Conservation (phyloP, 495 filamentous ascomycete species). For the Thermochaetoides thermophila region DNA sequence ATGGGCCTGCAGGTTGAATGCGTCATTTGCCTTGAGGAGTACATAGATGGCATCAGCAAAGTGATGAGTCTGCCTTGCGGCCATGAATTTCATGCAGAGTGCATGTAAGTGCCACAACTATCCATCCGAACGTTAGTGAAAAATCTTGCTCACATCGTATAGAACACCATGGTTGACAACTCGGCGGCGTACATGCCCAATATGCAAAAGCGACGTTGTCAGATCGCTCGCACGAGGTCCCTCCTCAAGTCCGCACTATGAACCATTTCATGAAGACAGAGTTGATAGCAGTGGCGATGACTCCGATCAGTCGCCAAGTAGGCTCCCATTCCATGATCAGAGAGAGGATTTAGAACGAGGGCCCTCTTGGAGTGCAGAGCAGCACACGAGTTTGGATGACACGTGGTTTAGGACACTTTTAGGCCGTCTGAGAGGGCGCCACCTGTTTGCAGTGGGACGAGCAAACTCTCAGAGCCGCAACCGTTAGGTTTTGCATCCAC, state of each 20-base stretch:
- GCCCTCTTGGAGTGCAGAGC: background rate
- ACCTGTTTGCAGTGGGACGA: background rate
- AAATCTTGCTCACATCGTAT: no score
- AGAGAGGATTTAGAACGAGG: conserved; percentile 5
- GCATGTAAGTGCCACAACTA: conserved; percentile 82
- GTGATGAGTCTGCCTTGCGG: conserved; percentile 99
- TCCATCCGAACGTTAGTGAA: no score
- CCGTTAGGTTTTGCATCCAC: no score
- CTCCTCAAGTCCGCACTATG: conserved; percentile 29
- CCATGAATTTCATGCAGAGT: conserved; percentile 93
- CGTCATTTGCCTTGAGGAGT: conserved; percentile 96
- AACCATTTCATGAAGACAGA: conserved; percentile 35
- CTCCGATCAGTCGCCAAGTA: background rate
- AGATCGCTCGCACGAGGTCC: conserved; percentile 35
- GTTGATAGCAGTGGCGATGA: conserved; percentile 24
- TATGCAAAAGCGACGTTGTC: conserved; percentile 96
- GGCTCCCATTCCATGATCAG: background rate
- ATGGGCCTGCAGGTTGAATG: conserved; percentile 83
- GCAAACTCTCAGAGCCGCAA: no score
- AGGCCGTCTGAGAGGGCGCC: conserved; percentile 1
- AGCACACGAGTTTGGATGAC: conserved; percentile 1
- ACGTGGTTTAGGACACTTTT: conserved; percentile 1
- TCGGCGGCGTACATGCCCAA: conserved; percentile 85
- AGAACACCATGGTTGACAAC: conserved; percentile 98
- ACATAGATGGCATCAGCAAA: conserved; percentile 80